Evolutionary conservation across 1,284 basidiomycete genomes (phyloP), one percentile per base, ranked within the genome.

Genomic region (Wallemia mellicola): DNA sequence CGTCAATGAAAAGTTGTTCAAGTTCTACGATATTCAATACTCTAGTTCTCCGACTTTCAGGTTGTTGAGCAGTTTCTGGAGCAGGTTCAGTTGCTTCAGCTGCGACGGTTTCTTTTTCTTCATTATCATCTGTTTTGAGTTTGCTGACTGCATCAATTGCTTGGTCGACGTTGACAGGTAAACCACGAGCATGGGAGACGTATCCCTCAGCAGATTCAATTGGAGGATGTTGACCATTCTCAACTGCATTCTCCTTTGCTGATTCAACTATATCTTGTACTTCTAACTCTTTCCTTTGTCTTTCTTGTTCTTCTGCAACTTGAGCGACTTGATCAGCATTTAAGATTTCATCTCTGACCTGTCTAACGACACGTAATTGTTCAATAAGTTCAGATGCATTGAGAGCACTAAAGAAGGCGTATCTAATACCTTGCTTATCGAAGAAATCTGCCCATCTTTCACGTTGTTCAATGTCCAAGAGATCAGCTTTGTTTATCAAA

Each of bases 361-460:
- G 63, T 61, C 62, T 57, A 54, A 66, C 67, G 59, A 75, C 64
- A 27, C 79, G 77, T 15, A 79, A 80, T 68, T 71, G 70, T 62
- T 86, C 76, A 64, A 92, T 89, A 24, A 86, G 68, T 5, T 86
- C 88, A 9, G 82, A 77, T 15, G 88, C 88, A 71, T 88, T 83
- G 14, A 83, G 78, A 2, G 94, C 94, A 27, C 92, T 98, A 75
- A 94, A 98, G 71, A 98, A 99, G 0, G 87, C 89, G 66, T 87
- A 96, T 61, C 76, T 76, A 58, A 96, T 77, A 5, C 78, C 77
- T 65, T 86, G 75, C 22, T 74, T 67, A 62, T 95, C 88, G 67
- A 98, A 95, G 70, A 94, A 88, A 65, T 91, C 81, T 27, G 92
- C 92, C 94, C 94, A 99, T 60, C 73, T 68, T 59, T 73, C 73